Percentiles rank a stretch among this genome's conserved stretches.
These are phyloP conservation scores for Cyberlindnera veronae DNA, from an alignment of 805 yeast species.

Conservation along the genomic window DNA sequence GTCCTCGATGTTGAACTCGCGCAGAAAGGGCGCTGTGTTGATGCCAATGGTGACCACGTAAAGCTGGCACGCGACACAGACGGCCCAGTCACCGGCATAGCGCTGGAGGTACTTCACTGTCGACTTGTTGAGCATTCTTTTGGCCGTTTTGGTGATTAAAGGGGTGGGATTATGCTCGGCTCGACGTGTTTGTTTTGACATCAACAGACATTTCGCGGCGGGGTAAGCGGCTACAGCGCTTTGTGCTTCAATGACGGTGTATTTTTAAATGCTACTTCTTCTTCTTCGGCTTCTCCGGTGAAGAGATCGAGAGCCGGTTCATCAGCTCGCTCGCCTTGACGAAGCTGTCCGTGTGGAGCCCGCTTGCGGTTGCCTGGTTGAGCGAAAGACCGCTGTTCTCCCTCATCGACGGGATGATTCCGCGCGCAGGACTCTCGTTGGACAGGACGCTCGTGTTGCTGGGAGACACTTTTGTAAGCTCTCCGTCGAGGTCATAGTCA, in stretches of 20 bases:
- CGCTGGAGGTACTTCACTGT: slow-evolving; percentile 2
- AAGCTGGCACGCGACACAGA: slow-evolving; percentile 6
- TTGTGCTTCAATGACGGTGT: too few relatives aligned
- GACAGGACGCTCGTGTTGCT: too few relatives aligned
- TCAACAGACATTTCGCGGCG: too few relatives aligned
- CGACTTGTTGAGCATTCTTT: not conserved
- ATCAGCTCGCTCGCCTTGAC: slow-evolving; percentile 26
- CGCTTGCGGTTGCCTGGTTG: slow-evolving; percentile 18
- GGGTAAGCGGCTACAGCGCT: too few relatives aligned
- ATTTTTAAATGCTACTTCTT: too few relatives aligned
- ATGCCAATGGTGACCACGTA: slow-evolving; percentile 12
- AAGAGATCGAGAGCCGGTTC: slow-evolving; percentile 15
- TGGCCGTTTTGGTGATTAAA: not conserved
- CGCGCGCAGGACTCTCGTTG: not conserved
- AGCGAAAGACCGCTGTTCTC: slow-evolving; percentile 17
- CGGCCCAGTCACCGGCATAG: slow-evolving; percentile 13
- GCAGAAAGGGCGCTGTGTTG: slow-evolving; percentile 26
- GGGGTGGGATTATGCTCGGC: not conserved
- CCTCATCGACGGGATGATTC: slow-evolving; percentile 13
- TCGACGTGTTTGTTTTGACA: too few relatives aligned
- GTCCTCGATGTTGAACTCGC: slow-evolving; percentile 32
- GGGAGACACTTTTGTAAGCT: slow-evolving; percentile 26
- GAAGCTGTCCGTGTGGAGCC: slow-evolving; percentile 13
- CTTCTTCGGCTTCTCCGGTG: not conserved
- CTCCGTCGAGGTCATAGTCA: slow-evolving; percentile 31